Evolutionary conservation across 2,329 filamentous ascomycete genomes (phyloP).

Genomic region (Colletotrichum sp.): DNA sequence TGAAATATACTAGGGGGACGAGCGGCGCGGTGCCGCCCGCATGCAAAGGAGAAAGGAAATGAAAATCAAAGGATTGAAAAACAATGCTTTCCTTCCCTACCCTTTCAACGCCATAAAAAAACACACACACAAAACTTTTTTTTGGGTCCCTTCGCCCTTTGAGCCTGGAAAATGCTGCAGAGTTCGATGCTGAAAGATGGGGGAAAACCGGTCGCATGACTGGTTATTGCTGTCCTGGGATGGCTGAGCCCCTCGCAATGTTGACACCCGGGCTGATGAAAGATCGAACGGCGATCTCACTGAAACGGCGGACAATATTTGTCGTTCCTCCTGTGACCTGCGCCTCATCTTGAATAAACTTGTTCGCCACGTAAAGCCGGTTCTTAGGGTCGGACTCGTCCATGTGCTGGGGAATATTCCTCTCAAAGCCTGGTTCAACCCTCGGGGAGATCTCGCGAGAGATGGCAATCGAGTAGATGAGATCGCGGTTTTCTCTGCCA

Average conservation of each 20-base stretch:
- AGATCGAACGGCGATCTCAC: slow-evolving; percentile 68
- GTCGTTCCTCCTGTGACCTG: slow-evolving; percentile 71
- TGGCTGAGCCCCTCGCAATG: slow-evolving; percentile 26
- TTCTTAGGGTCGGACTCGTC: slow-evolving; percentile 72
- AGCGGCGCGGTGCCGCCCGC: slow-evolving; percentile 5
- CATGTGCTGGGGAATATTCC: slow-evolving; percentile 60
- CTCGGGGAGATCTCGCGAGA: slow-evolving; percentile 75
- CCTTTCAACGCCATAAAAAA: slow-evolving; percentile 1
- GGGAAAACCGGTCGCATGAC: background rate
- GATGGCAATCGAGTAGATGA: slow-evolving; percentile 87
- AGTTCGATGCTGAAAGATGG: slow-evolving; percentile 1
- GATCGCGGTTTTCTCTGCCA: slow-evolving; percentile 84
- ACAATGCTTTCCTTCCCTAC: slow-evolving; percentile 12
- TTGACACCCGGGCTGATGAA: slow-evolving; percentile 60
- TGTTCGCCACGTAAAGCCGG: slow-evolving; percentile 71
- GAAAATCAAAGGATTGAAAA: slow-evolving; percentile 1
- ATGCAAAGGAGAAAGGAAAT: slow-evolving; percentile 2
- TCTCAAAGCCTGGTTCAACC: slow-evolving; percentile 63
- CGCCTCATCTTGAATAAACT: slow-evolving; percentile 71
- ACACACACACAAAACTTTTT: background rate
- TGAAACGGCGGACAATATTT: slow-evolving; percentile 73
- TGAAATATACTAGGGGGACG: slow-evolving; percentile 1
- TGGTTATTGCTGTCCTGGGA: background rate
- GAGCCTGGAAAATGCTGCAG: slow-evolving; percentile 13
- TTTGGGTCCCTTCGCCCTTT: background rate